Percentiles rank a stretch among this genome's conserved stretches.
Evolutionary conservation across 108 stramenopile genomes (phyloP).

Genomic region (Nitzschia sp.): DNA sequence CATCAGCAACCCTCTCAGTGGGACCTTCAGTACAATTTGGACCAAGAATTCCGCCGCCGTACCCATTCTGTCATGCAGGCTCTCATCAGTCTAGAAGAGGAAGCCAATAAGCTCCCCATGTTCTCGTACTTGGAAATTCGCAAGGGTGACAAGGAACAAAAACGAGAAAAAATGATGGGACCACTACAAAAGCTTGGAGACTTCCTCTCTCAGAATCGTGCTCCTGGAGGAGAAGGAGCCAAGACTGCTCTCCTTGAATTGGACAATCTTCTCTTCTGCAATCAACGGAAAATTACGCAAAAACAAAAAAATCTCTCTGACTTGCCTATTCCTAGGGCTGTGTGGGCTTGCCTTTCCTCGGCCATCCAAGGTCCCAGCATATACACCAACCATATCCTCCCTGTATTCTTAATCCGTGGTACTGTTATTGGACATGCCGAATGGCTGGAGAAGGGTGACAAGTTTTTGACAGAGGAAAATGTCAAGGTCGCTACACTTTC

Average conservation of each 20-base stretch:
- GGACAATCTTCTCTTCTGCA: slow-evolving; percentile 37
- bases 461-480: slow-evolving; percentile 59
- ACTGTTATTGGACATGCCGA: slow-evolving; percentile 47
- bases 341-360: slow-evolving; percentile 57
- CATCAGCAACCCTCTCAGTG: slow-evolving; percentile 15
- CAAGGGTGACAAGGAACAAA: neutral
- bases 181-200: slow-evolving; percentile 38
- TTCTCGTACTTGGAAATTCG: neutral
- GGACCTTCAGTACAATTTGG: too few species aligned
- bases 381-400: slow-evolving; percentile 48
- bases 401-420: slow-evolving; percentile 65
- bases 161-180: slow-evolving; percentile 31
- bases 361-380: slow-evolving; percentile 45
- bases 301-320: neutral
- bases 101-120: slow-evolving; percentile 20
- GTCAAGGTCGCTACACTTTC: slow-evolving; percentile 47
- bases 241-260: slow-evolving; percentile 38
- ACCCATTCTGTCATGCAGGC: slow-evolving; percentile 69
- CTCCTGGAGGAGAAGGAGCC: slow-evolving; percentile 37
- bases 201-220: slow-evolving; percentile 36
- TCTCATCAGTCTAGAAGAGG: slow-evolving; percentile 62
- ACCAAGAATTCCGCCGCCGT: slow-evolving; percentile 14
- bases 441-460: slow-evolving; percentile 65
- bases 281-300: slow-evolving; percentile 25
- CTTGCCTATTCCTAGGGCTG: slow-evolving; percentile 45